Evolutionary conservation across 2,329 filamentous ascomycete genomes (phyloP), one percentile per base, ranked within the genome.

Genomic region (Epichloe scottii): DNA sequence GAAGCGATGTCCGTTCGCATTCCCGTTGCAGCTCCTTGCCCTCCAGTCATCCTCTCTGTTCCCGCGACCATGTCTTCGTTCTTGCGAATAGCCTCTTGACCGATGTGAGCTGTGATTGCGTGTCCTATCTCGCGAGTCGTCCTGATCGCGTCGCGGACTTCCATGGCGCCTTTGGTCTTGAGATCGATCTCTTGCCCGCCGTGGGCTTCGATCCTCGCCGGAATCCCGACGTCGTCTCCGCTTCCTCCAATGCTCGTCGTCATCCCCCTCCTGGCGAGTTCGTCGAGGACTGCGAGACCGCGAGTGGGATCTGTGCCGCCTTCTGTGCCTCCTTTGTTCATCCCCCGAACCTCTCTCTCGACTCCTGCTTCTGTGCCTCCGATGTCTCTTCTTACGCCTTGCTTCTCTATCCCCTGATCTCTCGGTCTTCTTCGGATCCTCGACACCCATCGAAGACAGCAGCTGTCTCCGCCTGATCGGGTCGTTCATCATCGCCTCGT

Each of bases 401-500:
- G 64, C 60, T 15, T 68, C 64, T 30, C 53, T 62, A 30, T 59
- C 58, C 38, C 55, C 58, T 34, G 59, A 57, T 23, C 56, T 71
- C 35, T 73, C 69, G 46, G 67, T 72, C 54, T 73, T 73, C 42
- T 62, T 69, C 4, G 74, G 70, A 14, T 77, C 75, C 1, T 68
- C 71, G 43, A 79, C 73, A 0, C 80, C 80, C 67, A 82, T 81
- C 10, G 77, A 74, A 0, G 78, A 76, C 26, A 93, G 73, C 34
- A 94, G 64, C 61, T 87, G 80, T 53, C 77, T 73, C 56, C 84
- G 74, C 69, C 78, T 82, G 55, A 79, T 75, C 0, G 85, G 84
- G 59, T 89, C 85, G 58, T 83, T 87, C 80, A 87, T 89, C 79
- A 89, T 84, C 8, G 82, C 78, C 59, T 85, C 82, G 63, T 89